phyloP scores from a whole-genome alignment of 2,329 filamentous ascomycete genomes.

The Sclerotinia nivalis region DNA sequence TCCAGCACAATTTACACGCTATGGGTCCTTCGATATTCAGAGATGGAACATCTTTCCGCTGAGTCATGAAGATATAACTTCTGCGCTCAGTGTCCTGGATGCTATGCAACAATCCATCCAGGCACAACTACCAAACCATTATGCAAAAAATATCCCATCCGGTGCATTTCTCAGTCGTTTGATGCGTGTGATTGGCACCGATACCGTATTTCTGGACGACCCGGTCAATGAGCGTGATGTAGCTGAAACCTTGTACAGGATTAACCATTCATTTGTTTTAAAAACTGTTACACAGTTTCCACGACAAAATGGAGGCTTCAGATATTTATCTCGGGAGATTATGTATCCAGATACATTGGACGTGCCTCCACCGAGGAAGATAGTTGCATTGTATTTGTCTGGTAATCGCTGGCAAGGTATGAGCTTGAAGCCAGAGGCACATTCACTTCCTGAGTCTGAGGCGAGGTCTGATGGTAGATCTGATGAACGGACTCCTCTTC shows the following conservation, averaged over 20 bases:
- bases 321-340: background rate
- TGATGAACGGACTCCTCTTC: background rate
- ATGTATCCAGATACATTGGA: background rate
- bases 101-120: background rate
- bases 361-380: background rate
- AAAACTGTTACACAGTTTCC: background rate
- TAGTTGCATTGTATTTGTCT: background rate
- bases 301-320: background rate
- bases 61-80: too few relatives aligned
- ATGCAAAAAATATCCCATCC: background rate
- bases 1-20: background rate
- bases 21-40: background rate
- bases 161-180: background rate
- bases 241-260: background rate
- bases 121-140: background rate
- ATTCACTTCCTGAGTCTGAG: background rate
- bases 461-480: background rate
- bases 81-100: background rate
- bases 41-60: background rate
- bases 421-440: background rate
- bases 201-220: background rate
- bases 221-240: conserved; percentile 8
- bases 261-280: conserved; percentile 5
- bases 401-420: background rate
- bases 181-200: background rate